Conservation (phyloP, 495 filamentous ascomycete genomes). For the Apodospora peruviana region DNA sequence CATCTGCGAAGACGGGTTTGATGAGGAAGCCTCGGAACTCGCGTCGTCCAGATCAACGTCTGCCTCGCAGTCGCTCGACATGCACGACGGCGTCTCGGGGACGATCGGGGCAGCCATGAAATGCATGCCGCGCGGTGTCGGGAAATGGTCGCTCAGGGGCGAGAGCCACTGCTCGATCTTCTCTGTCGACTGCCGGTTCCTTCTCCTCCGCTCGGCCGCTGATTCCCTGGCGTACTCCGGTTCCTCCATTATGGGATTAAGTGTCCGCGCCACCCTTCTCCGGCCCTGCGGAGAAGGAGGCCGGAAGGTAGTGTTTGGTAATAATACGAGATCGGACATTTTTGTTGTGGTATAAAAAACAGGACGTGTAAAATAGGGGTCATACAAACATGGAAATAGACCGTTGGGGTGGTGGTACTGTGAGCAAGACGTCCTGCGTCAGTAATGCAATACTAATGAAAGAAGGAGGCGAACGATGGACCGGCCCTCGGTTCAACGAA, state of each 20-base stretch:
- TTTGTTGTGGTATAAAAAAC: conserved; percentile 19
- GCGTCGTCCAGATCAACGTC: conserved; percentile 31
- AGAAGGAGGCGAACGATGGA: conserved; percentile 31
- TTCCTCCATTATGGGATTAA: conserved; percentile 89
- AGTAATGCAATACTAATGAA: conserved; percentile 23
- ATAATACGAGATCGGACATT: conserved; percentile 53
- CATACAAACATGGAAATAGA: conserved; percentile 18
- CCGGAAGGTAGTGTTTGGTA: conserved; percentile 54
- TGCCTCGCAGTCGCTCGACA: conserved; percentile 26
- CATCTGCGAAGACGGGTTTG: conserved; percentile 47
- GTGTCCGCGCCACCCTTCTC: conserved; percentile 52
- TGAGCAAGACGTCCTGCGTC: conserved; percentile 38
- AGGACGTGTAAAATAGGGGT: conserved; percentile 13
- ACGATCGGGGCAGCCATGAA: conserved; percentile 52
- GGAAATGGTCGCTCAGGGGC: conserved; percentile 56
- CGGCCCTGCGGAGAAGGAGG: conserved; percentile 65
- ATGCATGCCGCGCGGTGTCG: conserved; percentile 52
- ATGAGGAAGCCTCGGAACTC: conserved; percentile 45
- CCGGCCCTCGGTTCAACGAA: conserved; percentile 49
- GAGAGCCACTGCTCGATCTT: conserved; percentile 51
- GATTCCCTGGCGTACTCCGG: conserved; percentile 25
- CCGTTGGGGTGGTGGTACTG: neutral
- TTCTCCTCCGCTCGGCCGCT: conserved; percentile 22
- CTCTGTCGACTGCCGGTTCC: conserved; percentile 40
- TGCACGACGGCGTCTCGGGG: conserved; percentile 39